phyloP scores from a whole-genome alignment of 495 filamentous ascomycete genomes.

The Penicillium cinerascens region DNA sequence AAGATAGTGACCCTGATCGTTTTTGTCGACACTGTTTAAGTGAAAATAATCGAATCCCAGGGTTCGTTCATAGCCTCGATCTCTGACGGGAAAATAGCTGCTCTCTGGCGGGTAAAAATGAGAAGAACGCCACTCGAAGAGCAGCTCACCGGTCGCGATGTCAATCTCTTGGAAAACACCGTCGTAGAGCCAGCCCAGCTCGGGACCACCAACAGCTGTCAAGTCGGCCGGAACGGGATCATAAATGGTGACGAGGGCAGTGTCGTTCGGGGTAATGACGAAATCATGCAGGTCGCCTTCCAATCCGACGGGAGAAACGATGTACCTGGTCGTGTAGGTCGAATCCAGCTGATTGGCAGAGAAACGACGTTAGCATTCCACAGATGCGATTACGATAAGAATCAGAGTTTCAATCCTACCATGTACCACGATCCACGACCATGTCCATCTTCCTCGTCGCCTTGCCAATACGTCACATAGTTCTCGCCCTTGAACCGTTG shows the following conservation, averaged over 20 bases:
- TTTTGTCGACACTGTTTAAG: constrained; percentile 57
- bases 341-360: constrained; percentile 40
- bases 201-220: constrained; percentile 40
- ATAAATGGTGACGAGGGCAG: constrained; percentile 51
- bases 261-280: constrained; percentile 42
- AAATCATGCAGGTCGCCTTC: constrained; percentile 46
- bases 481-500: constrained; percentile 43
- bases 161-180: constrained; percentile 46
- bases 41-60: constrained; percentile 50
- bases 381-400: neutral
- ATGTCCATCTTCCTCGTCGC: constrained; percentile 45
- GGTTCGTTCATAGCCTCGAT: constrained; percentile 19
- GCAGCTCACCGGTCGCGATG: constrained; percentile 35
- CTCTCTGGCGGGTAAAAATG: constrained; percentile 24
- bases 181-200: constrained; percentile 42
- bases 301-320: constrained; percentile 34
- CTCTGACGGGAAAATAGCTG: constrained; percentile 19
- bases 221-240: constrained; percentile 45
- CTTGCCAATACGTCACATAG: constrained; percentile 55
- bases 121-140: constrained; percentile 42
- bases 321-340: constrained; percentile 39
- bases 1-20: constrained; percentile 49
- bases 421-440: constrained; percentile 52
- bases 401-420: constrained; percentile 26
- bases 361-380: neutral